These are phyloP conservation scores for Metschnikowia proteae DNA, from an alignment of 805 yeast species.

Conservation along the genomic window DNA sequence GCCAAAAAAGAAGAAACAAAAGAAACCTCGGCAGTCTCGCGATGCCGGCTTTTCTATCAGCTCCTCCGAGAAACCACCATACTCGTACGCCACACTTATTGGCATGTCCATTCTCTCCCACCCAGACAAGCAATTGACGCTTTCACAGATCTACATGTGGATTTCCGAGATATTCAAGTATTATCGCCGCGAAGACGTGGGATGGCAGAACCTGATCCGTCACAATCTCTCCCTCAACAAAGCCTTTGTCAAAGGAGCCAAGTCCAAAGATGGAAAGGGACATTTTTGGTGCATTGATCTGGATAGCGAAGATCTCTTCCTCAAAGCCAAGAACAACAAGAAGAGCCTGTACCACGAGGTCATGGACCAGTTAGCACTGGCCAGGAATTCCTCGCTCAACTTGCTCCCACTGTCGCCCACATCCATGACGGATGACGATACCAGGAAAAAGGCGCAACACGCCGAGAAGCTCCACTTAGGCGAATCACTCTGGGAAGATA, in stretches of 20 bases:
- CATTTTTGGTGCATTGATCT: constrained; percentile 89
- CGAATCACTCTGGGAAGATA: constrained; percentile 6
- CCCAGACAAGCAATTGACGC: constrained; percentile 43
- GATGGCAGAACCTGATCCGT: constrained; percentile 97
- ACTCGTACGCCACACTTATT: constrained; percentile 87
- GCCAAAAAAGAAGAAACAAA: constrained; percentile 24
- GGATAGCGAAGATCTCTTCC: constrained; percentile 80
- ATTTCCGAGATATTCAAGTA: constrained; percentile 80
- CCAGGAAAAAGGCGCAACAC: background rate
- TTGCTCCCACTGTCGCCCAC: constrained; percentile 18
- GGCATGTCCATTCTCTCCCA: constrained; percentile 90
- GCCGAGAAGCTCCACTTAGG: background rate
- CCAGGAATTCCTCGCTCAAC: constrained; percentile 4
- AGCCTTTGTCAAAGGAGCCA: constrained; percentile 86
- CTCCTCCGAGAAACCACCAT: constrained; percentile 80
- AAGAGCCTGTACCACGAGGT: constrained; percentile 41
- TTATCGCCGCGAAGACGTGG: constrained; percentile 80
- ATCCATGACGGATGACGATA: constrained; percentile 11
- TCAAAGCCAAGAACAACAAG: constrained; percentile 56
- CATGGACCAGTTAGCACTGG: constrained; percentile 36
- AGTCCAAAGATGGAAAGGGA: constrained; percentile 86
- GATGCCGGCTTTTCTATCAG: constrained; percentile 41
- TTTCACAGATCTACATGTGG: constrained; percentile 83
- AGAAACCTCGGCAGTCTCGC: constrained; percentile 25
- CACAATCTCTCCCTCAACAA: constrained; percentile 91